Evolutionary conservation across 2,329 filamentous ascomycete species (phyloP).

Genomic region (Paraphaeosphaeria minitans): DNA sequence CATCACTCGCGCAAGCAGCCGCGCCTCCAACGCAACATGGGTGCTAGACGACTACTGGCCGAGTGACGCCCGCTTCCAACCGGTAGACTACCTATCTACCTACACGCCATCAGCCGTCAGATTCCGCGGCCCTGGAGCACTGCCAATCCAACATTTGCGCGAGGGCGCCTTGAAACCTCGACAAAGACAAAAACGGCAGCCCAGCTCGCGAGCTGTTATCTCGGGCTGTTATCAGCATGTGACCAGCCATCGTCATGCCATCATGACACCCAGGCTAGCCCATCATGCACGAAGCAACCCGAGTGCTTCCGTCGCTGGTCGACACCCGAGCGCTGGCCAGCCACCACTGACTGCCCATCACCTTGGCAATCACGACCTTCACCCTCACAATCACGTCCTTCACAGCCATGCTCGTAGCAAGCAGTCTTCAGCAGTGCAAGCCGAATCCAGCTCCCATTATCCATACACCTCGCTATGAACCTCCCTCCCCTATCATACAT

Average conservation of each 20-base stretch:
- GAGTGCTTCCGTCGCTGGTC: not conserved
- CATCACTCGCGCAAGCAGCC: conserved; percentile 6
- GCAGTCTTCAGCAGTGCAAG: not conserved
- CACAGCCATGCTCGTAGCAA: too few relatives aligned
- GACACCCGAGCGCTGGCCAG: not conserved
- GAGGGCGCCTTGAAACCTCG: not conserved
- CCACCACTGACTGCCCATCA: too few relatives aligned
- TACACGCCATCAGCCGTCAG: conserved; percentile 1
- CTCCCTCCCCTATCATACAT: conserved; percentile 7
- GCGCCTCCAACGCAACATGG: conserved; percentile 4
- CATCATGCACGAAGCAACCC: not conserved
- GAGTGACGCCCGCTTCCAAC: too few relatives aligned
- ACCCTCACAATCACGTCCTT: not conserved
- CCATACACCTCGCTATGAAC: conserved; percentile 1
- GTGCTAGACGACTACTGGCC: not conserved
- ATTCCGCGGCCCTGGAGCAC: not conserved
- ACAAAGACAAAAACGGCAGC: conserved; percentile 6
- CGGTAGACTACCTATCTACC: too few relatives aligned
- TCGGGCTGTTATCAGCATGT: not conserved
- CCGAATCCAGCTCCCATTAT: not conserved
- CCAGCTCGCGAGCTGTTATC: not conserved
- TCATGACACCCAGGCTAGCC: not conserved
- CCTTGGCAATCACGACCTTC: not conserved
- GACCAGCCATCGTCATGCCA: conserved; percentile 1
- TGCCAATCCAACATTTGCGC: not conserved